Percentiles rank a stretch among this genome's conserved stretches.
These are phyloP conservation scores for Gynandropsis gynandra DNA, from an alignment of 345 rosid species.

Conservation along the genomic window DNA sequence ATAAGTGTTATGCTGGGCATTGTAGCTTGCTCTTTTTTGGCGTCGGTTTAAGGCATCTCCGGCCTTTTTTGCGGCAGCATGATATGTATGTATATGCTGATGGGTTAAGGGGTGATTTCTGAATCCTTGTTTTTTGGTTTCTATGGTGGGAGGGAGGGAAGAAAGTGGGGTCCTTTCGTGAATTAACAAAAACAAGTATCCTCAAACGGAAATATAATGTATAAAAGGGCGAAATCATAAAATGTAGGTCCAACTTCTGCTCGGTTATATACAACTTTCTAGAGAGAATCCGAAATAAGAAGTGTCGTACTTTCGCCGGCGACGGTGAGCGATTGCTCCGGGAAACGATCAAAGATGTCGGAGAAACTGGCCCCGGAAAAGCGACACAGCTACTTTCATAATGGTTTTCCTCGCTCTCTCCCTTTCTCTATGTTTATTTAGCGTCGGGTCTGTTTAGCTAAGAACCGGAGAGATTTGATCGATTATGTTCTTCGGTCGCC, in stretches of 20 bases:
- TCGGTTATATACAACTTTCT: no score
- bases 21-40: no score
- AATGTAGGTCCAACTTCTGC: background rate
- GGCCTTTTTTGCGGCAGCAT: no score
- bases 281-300: no score
- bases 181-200: background rate
- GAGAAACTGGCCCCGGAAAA: slow-evolving; percentile 38
- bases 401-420: slow-evolving; percentile 16
- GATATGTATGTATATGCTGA: no score
- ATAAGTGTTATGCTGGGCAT: background rate
- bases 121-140: no score
- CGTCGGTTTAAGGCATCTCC: no score
- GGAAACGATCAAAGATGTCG: slow-evolving; percentile 18
- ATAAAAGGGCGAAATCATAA: slow-evolving; percentile 4
- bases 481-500: slow-evolving; percentile 7
- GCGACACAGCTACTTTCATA: slow-evolving; percentile 26
- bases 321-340: background rate
- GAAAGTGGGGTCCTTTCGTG: background rate
- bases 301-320: slow-evolving; percentile 1
- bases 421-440: background rate
- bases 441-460: slow-evolving; percentile 4
- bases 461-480: slow-evolving; percentile 2
- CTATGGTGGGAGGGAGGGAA: no score
- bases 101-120: no score
- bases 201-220: background rate